These are phyloP conservation scores for Lepidium aucheri DNA, from an alignment of 345 rosid species.

Conservation along the genomic window DNA sequence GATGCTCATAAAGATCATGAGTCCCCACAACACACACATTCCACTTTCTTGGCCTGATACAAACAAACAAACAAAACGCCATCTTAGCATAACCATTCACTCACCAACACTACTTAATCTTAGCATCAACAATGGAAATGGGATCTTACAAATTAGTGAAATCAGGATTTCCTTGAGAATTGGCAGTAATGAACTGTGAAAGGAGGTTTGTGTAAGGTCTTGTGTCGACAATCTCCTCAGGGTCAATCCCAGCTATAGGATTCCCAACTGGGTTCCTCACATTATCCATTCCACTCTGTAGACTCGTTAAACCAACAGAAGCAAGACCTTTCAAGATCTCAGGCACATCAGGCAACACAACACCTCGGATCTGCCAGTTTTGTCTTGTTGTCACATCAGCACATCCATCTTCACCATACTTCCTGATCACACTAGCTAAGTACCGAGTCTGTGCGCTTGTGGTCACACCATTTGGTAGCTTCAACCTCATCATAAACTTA, in stretches of 20 bases:
- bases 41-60: constrained; percentile 92
- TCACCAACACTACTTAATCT: not conserved
- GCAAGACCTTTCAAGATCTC: constrained; percentile 77
- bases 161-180: constrained; percentile 64
- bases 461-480: constrained; percentile 93
- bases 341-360: constrained; percentile 79
- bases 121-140: not conserved
- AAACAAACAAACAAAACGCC: not conserved
- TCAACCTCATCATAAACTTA: constrained; percentile 94
- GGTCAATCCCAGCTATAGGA: constrained; percentile 93
- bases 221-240: constrained; percentile 76
- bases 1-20: constrained; percentile 95
- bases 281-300: constrained; percentile 98
- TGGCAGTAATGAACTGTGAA: constrained; percentile 72
- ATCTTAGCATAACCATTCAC: constrained; percentile 4
- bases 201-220: constrained; percentile 72
- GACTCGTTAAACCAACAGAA: constrained; percentile 73
- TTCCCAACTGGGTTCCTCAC: constrained; percentile 94
- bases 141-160: constrained; percentile 65
- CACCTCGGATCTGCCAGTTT: constrained; percentile 97
- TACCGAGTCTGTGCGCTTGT: constrained; percentile 82
- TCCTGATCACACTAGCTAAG: constrained; percentile 76
- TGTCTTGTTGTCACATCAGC: constrained; percentile 92
- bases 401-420: constrained; percentile 90
- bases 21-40: constrained; percentile 90